These are phyloP conservation scores for Rhinocladiella similis DNA, from an alignment of 2,329 filamentous ascomycete genomes.

Conservation along the genomic window DNA sequence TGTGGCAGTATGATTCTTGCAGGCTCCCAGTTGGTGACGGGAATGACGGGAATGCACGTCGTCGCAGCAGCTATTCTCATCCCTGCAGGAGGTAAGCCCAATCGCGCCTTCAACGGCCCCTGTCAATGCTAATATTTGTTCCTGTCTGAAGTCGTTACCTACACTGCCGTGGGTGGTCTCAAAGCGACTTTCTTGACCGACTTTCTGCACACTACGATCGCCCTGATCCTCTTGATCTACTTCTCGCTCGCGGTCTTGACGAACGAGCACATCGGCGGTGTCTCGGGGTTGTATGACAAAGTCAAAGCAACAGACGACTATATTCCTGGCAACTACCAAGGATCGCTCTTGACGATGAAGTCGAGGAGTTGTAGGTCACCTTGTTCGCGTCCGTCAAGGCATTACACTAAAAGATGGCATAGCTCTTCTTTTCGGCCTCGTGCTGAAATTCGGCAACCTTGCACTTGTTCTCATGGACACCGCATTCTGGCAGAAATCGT, in stretches of 20 bases:
- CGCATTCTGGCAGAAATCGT: conserved; percentile 56
- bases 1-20: conserved; percentile 49
- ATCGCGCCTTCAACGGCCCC: background rate
- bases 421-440: conserved; percentile 40
- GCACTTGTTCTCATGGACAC: conserved; percentile 55
- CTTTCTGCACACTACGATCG: conserved; percentile 50
- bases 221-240: conserved; percentile 50
- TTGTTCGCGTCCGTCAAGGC: background rate
- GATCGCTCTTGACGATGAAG: conserved; percentile 52
- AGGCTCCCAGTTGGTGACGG: conserved; percentile 46
- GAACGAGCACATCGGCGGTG: conserved; percentile 44
- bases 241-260: conserved; percentile 48
- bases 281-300: conserved; percentile 49
- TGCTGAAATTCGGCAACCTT: conserved; percentile 52
- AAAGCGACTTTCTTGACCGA: conserved; percentile 54
- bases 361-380: conserved; percentile 43
- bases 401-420: background rate
- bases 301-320: conserved; percentile 45
- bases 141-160: conserved; percentile 12
- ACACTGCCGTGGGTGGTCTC: conserved; percentile 50
- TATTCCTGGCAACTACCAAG: conserved; percentile 48
- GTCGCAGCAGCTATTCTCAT: conserved; percentile 49
- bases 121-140: conserved; percentile 1
- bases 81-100: conserved; percentile 44
- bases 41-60: conserved; percentile 51